These are phyloP conservation scores for Mycena maculata DNA, from an alignment of 768 basidiomycete species.

Conservation along the genomic window DNA sequence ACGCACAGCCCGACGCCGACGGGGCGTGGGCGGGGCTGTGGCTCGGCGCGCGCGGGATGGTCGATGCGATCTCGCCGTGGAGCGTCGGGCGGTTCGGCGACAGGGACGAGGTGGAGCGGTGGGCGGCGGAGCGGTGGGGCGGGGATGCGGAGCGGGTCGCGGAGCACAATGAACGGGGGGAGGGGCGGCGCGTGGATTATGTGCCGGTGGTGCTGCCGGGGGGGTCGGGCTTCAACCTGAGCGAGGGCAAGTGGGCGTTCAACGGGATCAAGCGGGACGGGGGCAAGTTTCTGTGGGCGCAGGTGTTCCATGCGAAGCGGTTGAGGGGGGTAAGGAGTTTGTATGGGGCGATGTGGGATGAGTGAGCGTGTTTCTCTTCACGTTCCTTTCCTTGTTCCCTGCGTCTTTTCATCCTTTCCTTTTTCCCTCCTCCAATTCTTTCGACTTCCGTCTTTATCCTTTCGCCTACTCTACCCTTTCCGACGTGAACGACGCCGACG, in stretches of 20 bases:
- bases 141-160: conserved; percentile 72
- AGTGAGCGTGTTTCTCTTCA: conserved; percentile 50
- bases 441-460: conserved; percentile 14
- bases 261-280: conserved; percentile 80
- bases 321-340: conserved; percentile 55
- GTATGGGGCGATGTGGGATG: conserved; percentile 81
- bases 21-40: conserved; percentile 75
- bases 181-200: conserved; percentile 66
- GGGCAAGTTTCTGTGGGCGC: conserved; percentile 83
- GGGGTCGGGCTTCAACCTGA: conserved; percentile 80
- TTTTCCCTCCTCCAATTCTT: conserved; percentile 13
- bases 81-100: conserved; percentile 77
- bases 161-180: conserved; percentile 56
- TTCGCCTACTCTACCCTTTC: too few species aligned
- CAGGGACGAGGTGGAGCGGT: conserved; percentile 71
- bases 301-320: conserved; percentile 74
- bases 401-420: conserved; percentile 10
- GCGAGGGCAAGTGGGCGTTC: conserved; percentile 75
- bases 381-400: conserved; percentile 14
- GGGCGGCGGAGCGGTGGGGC: conserved; percentile 70
- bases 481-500: too few species aligned
- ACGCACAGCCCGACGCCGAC: conserved; percentile 78
- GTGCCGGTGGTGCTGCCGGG: conserved; percentile 88
- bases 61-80: conserved; percentile 88
- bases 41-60: conserved; percentile 64